phyloP scores from a whole-genome alignment of 768 basidiomycete species.

The Serendipita sp. region DNA sequence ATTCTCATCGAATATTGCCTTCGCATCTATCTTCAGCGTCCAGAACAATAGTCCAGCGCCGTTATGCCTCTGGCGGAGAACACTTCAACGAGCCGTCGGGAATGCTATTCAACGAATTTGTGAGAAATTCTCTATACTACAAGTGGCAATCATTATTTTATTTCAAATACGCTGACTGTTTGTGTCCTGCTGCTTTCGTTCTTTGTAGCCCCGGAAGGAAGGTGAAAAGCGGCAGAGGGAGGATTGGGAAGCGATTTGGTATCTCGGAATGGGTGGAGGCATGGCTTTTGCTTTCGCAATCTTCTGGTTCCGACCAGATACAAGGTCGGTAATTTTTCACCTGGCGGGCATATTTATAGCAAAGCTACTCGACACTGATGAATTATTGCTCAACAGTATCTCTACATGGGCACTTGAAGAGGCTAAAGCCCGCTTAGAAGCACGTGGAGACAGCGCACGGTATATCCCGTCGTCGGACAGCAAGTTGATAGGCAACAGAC shows the following conservation, averaged over 20 bases:
- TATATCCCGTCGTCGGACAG: slow-evolving; percentile 41
- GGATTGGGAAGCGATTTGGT: slow-evolving; percentile 85
- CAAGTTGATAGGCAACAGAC: slow-evolving; percentile 16
- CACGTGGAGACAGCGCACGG: slow-evolving; percentile 77
- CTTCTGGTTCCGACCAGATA: slow-evolving; percentile 87
- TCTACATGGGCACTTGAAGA: slow-evolving; percentile 86
- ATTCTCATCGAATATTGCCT: not conserved
- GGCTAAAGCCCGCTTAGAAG: slow-evolving; percentile 81
- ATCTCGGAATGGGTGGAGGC: slow-evolving; percentile 78
- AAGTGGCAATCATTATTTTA: not conserved
- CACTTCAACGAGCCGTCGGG: slow-evolving; percentile 83
- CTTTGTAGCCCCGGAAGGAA: slow-evolving; percentile 3
- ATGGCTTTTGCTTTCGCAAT: slow-evolving; percentile 62
- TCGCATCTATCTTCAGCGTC: not conserved
- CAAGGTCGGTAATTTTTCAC: slow-evolving; percentile 43
- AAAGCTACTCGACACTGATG: not conserved
- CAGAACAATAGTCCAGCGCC: slow-evolving; percentile 1
- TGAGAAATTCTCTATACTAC: slow-evolving; percentile 20
- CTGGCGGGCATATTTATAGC: not conserved
- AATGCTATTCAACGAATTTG: slow-evolving; percentile 81
- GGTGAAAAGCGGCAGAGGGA: slow-evolving; percentile 63
- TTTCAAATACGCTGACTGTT: too few relatives aligned
- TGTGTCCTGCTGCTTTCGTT: not conserved
- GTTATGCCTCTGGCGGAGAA: slow-evolving; percentile 28
- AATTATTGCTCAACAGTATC: slow-evolving; percentile 40